Conservation (phyloP, 2,329 filamentous ascomycete species). For the Pseudogymnoascus sp. region DNA sequence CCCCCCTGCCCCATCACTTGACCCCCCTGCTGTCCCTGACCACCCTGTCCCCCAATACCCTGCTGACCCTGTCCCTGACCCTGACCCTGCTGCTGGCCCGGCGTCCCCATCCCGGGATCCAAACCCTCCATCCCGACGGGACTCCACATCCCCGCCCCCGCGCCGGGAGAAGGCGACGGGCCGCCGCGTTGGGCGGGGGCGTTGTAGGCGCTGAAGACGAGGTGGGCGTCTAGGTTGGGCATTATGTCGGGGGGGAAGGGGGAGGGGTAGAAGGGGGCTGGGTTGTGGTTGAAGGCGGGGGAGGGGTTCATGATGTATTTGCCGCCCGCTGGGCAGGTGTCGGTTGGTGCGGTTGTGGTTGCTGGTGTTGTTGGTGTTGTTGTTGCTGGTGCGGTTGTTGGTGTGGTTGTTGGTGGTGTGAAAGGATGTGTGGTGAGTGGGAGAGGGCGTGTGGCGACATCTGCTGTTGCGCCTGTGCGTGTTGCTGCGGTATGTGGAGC, state of each 20-base stretch:
- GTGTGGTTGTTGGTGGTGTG: background rate
- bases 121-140: background rate
- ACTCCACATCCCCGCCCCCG: slow-evolving; percentile 40
- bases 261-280: background rate
- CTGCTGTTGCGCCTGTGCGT: background rate
- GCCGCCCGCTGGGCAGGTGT: too few species aligned
- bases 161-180: background rate
- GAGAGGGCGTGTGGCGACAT: background rate
- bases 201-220: slow-evolving; percentile 65
- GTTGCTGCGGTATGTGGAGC: background rate
- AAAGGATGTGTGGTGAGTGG: background rate
- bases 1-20: background rate
- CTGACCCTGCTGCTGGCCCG: background rate
- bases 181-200: background rate
- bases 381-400: background rate
- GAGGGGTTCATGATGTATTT: too few species aligned
- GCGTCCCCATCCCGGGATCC: slow-evolving; percentile 26
- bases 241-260: slow-evolving; percentile 41
- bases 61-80: slow-evolving; percentile 11
- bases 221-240: slow-evolving; percentile 66
- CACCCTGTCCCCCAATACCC: slow-evolving; percentile 16
- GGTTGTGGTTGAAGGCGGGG: background rate
- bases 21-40: too few species aligned
- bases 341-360: background rate
- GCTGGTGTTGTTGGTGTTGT: background rate